Percentiles rank a stretch among this genome's conserved stretches.
Evolutionary conservation across 2,329 filamentous ascomycete genomes (phyloP).

Genomic region (Fusarium papillatum): DNA sequence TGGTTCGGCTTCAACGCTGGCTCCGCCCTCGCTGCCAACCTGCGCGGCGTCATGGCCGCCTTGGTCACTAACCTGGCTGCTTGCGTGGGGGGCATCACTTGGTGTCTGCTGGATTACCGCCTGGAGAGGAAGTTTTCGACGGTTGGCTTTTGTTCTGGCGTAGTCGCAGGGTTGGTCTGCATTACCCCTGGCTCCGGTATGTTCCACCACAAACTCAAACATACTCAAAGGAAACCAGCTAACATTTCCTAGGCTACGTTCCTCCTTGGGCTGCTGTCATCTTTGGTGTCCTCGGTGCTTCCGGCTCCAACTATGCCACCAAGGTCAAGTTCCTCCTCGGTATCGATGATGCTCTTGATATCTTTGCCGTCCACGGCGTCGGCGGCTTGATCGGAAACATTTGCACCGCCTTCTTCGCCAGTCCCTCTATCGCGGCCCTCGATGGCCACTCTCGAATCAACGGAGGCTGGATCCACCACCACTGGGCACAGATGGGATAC

Average conservation of each 20-base stretch:
- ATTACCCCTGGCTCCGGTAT: constrained; percentile 88
- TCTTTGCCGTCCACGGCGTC: constrained; percentile 86
- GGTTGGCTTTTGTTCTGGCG: constrained; percentile 92
- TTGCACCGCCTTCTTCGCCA: constrained; percentile 85
- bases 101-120: constrained; percentile 91
- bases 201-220: constrained; percentile 26
- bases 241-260: constrained; percentile 70
- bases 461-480: constrained; percentile 86
- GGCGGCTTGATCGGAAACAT: constrained; percentile 86
- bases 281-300: constrained; percentile 82
- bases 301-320: constrained; percentile 89
- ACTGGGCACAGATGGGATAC: constrained; percentile 88
- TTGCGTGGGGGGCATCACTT: constrained; percentile 87
- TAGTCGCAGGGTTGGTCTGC: constrained; percentile 87
- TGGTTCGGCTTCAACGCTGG: constrained; percentile 98
- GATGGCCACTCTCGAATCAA: constrained; percentile 77
- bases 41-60: constrained; percentile 89
- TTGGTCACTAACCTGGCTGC: constrained; percentile 90
- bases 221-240: constrained; percentile 10
- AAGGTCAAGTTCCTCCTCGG: constrained; percentile 89
- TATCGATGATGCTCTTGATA: constrained; percentile 89
- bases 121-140: constrained; percentile 94
- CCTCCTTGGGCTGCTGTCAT: constrained; percentile 87
- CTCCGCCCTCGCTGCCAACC: constrained; percentile 83
- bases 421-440: constrained; percentile 86